Evolutionary conservation across 2,329 filamentous ascomycete species (phyloP).

Genomic region (Keithomyces neogunnii): DNA sequence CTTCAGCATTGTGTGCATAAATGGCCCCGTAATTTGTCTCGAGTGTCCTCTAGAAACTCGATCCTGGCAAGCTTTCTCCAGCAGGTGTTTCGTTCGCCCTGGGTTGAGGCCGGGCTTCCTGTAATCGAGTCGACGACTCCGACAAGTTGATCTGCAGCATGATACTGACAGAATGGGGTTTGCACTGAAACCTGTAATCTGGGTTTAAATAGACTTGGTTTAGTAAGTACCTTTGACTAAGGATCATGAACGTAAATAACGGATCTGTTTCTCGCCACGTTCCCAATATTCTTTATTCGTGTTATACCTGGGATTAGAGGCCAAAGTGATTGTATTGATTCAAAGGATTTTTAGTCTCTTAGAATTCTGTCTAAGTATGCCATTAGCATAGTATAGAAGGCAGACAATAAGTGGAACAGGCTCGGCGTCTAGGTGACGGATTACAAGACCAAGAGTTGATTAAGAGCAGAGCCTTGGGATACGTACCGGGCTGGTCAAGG

Average conservation of each 20-base stretch:
- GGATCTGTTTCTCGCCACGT: not conserved
- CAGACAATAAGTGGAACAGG: too few relatives aligned
- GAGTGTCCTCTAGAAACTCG: conserved; percentile 11
- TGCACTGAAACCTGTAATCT: not conserved
- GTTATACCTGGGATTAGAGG: too few relatives aligned
- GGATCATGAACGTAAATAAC: not conserved
- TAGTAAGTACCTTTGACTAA: not conserved
- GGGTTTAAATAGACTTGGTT: not conserved
- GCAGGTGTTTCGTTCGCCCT: too few relatives aligned
- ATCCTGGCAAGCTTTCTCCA: not conserved
- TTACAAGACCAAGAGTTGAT: too few relatives aligned
- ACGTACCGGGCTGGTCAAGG: too few relatives aligned
- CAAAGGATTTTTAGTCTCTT: too few relatives aligned
- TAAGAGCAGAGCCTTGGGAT: too few relatives aligned
- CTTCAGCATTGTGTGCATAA: conserved; percentile 14
- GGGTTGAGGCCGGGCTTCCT: not conserved
- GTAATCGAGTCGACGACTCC: not conserved
- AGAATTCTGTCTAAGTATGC: too few relatives aligned
- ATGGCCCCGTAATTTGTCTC: conserved; percentile 9
- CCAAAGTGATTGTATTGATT: too few relatives aligned
- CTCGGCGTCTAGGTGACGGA: too few relatives aligned
- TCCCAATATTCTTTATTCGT: too few relatives aligned
- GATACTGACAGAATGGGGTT: not conserved
- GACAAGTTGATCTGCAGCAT: not conserved
- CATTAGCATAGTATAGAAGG: too few relatives aligned